phyloP scores from a whole-genome alignment of 805 yeast species.

The Candida khao-thaluensis region DNA sequence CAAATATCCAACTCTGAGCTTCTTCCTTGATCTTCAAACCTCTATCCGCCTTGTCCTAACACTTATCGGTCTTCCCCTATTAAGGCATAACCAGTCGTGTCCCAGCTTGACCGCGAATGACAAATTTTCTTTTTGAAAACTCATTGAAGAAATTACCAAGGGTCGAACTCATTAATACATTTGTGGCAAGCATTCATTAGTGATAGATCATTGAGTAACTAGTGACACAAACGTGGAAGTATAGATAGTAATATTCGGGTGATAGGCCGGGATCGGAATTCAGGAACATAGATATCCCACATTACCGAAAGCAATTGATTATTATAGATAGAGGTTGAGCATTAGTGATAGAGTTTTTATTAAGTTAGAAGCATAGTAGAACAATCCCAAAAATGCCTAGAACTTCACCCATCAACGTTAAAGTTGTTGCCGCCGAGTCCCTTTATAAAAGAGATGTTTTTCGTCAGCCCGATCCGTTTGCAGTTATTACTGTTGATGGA shows the following conservation, averaged over 20 bases:
- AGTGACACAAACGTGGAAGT: not conserved
- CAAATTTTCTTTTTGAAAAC: conserved; percentile 2
- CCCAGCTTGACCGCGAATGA: conserved; percentile 1
- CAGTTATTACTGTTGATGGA: conserved; percentile 96
- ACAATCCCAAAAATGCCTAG: conserved; percentile 3
- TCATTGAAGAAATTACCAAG: conserved; percentile 5
- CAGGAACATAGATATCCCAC: not conserved
- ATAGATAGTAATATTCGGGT: not conserved
- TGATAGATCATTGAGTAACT: not conserved
- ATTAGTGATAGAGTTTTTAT: no score
- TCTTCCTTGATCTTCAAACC: no score
- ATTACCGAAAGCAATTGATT: not conserved
- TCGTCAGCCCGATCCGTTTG: conserved; percentile 96
- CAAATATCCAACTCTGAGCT: no score
- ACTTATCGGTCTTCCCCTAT: no score
- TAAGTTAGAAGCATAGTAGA: no score
- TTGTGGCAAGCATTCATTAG: not conserved
- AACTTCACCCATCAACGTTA: conserved; percentile 48
- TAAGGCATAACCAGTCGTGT: no score
- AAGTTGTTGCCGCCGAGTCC: conserved; percentile 93
- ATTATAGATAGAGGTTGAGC: not conserved
- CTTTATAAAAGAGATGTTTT: conserved; percentile 93
- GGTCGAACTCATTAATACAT: not conserved
- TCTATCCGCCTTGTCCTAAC: no score
- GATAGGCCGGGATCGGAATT: not conserved